Base-by-base conservation (phyloP, 1,139 yeast genomes). In the Pneumocystis murina region DNA sequence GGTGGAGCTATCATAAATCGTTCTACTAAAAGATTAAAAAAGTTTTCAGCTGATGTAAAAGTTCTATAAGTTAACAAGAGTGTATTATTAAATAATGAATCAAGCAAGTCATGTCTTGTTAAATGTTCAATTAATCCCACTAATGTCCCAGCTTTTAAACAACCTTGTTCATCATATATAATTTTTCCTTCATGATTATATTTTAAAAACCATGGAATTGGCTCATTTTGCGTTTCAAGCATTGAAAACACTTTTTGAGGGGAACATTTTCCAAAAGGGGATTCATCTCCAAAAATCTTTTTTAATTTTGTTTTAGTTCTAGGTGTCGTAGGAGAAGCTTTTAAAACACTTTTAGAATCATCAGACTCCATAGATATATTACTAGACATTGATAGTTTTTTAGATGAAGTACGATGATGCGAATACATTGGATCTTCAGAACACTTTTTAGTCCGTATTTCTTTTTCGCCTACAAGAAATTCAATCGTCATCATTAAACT, bases 71-170 rank as follows among this genome's bases (percentile, higher is more conserved):
- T 85, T 39, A 85, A 76, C 66, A 91, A 76, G 76, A 91, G 83
- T 0, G 90, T 82, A 10, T 85, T 77, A 70, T 84, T 86, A 75
- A 85, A 91, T 33, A 80, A 78, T 12, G 85, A 81, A 72, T 88
- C 95, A 63, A 82, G 77, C 61, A 81, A 75, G 65, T 83, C 84
- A 71, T 91, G 96, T 70, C 86, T 87, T 0, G 96, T 88, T 66
- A 92, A 78, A 72, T 87, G 90, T 62, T 92, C 87, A 14, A 92
- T 80, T 64, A 92, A 76, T 0, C 96, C 96, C 63, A 82, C 84
- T 65, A 84, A 81, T 0, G 95, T 84, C 5, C 97, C 97, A 60
- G 97, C 97, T 71, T 86, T 86, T 62, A 91, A 80, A 62, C 79
- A 79, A 2, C 92, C 94, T 67, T 84, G 84, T 57, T 83, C 77